These are phyloP conservation scores for Carex cristatella DNA, from an alignment of 176 grass and related monocot species.

Conservation along the genomic window DNA sequence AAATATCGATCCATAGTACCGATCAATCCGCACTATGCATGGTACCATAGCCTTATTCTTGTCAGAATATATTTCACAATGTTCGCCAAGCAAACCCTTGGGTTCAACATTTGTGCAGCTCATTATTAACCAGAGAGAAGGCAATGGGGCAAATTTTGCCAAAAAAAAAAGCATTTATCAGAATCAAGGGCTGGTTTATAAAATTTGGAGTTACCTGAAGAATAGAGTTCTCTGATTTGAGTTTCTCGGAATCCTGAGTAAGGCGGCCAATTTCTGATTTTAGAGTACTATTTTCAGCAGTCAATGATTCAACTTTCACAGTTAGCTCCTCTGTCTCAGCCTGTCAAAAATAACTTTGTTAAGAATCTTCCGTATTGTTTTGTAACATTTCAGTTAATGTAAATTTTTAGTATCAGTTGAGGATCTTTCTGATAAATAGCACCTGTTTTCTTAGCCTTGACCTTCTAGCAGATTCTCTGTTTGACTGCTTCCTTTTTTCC, in stretches of 20 bases:
- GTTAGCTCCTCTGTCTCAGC: conserved; percentile 65
- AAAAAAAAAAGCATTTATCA: not conserved
- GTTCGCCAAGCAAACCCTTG: not conserved
- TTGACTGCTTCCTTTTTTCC: conserved; percentile 73
- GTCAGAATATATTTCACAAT: not conserved
- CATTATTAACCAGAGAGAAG: not conserved
- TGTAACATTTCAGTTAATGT: not conserved
- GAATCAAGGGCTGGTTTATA: not conserved
- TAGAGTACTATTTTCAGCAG: conserved; percentile 50
- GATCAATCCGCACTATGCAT: too few species aligned
- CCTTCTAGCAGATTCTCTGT: conserved; percentile 73
- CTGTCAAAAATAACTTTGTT: conserved; percentile 31
- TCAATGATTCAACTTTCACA: conserved; percentile 46
- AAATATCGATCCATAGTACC: too few species aligned
- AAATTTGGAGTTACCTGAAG: conserved; percentile 41
- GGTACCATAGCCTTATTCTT: too few species aligned
- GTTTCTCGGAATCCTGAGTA: conserved; percentile 43
- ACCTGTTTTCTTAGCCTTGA: conserved; percentile 93
- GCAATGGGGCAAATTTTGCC: not conserved
- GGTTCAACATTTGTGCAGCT: not conserved
- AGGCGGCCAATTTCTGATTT: conserved; percentile 60
- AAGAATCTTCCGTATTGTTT: not conserved
- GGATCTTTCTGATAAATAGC: not conserved
- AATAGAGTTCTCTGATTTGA: conserved; percentile 56
- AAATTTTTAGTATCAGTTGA: not conserved